phyloP scores from a whole-genome alignment of 1,139 yeast species.

The Pichia inconspicua region DNA sequence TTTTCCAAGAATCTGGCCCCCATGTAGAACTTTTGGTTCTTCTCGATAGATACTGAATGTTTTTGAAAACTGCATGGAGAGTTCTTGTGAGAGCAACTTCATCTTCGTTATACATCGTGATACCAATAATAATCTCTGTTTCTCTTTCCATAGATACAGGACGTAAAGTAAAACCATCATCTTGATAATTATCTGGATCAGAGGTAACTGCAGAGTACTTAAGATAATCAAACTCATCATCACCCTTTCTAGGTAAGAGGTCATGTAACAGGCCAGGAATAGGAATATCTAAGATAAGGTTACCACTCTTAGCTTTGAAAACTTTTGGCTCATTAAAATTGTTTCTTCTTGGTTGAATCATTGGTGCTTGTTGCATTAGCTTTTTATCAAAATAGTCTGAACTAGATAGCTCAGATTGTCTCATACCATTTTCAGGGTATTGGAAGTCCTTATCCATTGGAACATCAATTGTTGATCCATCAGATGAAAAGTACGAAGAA shows the following conservation, averaged over 20 bases:
- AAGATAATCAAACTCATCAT: conserved; percentile 91
- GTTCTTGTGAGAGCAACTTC: conserved; percentile 84
- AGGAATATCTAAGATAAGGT: conserved; percentile 81
- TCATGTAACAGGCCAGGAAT: conserved; percentile 79
- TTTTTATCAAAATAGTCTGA: conserved; percentile 12
- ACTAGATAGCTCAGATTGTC: conserved; percentile 2
- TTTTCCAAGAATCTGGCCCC: conserved; percentile 97
- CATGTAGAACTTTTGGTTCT: conserved; percentile 76
- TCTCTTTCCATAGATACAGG: conserved; percentile 75
- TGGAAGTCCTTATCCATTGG: conserved; percentile 21
- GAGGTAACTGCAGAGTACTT: conserved; percentile 91
- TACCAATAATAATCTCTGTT: conserved; percentile 81
- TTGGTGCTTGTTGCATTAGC: conserved; percentile 14
- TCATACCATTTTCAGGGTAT: conserved; percentile 3
- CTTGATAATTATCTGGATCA: conserved; percentile 76
- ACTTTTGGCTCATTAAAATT: conserved; percentile 26
- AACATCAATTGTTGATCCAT: conserved; percentile 13
- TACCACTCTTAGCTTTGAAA: conserved; percentile 28
- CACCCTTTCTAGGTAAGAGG: conserved; percentile 37
- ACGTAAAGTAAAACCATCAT: conserved; percentile 74
- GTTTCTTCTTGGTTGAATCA: conserved; percentile 29
- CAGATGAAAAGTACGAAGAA: conserved; percentile 16
- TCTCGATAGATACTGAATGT: conserved; percentile 77
- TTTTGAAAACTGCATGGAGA: conserved; percentile 86
- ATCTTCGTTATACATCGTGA: conserved; percentile 95